A percentile compares a stretch with the other conserved stretches of the same genome.
Conservation (phyloP, 768 basidiomycete genomes). For the Trametes coccinea region DNA sequence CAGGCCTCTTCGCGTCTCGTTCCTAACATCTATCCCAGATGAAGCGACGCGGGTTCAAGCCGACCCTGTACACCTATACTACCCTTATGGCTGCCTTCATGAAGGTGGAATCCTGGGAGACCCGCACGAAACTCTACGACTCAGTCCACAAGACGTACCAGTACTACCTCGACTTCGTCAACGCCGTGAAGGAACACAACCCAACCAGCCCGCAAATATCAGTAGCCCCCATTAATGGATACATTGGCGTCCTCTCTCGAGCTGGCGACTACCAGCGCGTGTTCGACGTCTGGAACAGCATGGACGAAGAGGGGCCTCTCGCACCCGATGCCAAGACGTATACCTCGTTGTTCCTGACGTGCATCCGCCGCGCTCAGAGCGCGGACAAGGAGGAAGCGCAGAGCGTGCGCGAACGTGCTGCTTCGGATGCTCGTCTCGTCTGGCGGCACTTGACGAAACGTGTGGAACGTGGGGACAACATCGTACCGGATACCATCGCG, state of each 20-base stretch:
- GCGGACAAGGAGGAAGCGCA: conserved; percentile 22
- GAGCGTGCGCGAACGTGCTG: conserved; percentile 41
- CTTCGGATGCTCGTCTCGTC: conserved; percentile 67
- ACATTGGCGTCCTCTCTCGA: conserved; percentile 67
- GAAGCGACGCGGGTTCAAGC: conserved; percentile 79
- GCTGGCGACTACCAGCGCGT: conserved; percentile 62
- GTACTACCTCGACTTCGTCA: conserved; percentile 52
- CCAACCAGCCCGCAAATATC: conserved; percentile 49
- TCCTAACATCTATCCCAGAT: conserved; percentile 51
- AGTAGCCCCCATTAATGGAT: conserved; percentile 53
- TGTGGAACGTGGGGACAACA: conserved; percentile 44
- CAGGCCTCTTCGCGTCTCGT: conserved; percentile 10
- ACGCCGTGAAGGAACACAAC: conserved; percentile 49
- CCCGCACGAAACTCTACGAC: conserved; percentile 58
- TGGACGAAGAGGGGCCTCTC: conserved; percentile 65
- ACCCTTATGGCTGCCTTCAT: conserved; percentile 67
- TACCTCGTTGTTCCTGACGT: conserved; percentile 63
- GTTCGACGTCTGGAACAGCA: conserved; percentile 72
- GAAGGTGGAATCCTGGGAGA: conserved; percentile 60
- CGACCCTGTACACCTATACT: conserved; percentile 64
- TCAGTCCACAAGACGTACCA: conserved; percentile 64
- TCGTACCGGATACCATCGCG: conserved; percentile 55
- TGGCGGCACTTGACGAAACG: conserved; percentile 68
- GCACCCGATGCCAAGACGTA: conserved; percentile 62
- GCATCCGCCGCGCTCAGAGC: conserved; percentile 34